Evolutionary conservation across 208 protist genomes (phyloP), one percentile per base, ranked within the genome.

Genomic region (Plasmodiophora brassicae): DNA sequence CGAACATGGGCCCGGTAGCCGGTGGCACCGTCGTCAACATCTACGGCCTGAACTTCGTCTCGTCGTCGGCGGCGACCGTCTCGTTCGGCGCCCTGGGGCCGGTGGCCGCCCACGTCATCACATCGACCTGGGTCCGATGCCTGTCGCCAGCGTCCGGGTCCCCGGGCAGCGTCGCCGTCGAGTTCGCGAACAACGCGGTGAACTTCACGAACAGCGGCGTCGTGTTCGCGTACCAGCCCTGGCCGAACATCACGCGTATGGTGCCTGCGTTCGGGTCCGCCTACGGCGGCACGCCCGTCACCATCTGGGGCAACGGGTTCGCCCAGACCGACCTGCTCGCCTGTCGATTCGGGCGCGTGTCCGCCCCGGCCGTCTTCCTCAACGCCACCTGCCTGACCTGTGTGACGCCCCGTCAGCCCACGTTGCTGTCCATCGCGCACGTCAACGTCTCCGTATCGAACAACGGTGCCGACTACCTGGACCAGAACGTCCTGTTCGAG

Each of bases 121-220:
- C 10, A n/a, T 38, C 14, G 14, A 78, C 65, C 32, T 78, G 32
- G 65, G 65, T 87, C 25, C n/a, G n/a, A n/a, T 90, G 88, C 43
- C 41, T 41, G 0, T 57, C 83, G 8, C 88, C 88, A 14, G 45
- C 20, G n/a, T n/a, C n/a, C 28, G 36, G 39, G 32, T 32, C 84
- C 38, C 20, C 72, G 36, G 88, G 88, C 39, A 86, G 65, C 39
- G 88, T 90, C 8, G 32, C 60, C 0, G 39, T 90, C n/a, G 88
- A 86, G 46, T 53, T 90, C 35, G 71, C 53, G 10, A 87, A 86
- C 84, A 90, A 90, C 28, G 88, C 44, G 0, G 20, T 83, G 35
- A 71, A 90, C 78, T 90, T 88, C 53, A 83, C 83, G 10, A 32
- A 14, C n/a, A 78, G 14, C 41, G n/a, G 41, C n/a, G 14, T 5